phyloP scores from a whole-genome alignment of 108 stramenopile species.

The Thalassiosira profunda region DNA sequence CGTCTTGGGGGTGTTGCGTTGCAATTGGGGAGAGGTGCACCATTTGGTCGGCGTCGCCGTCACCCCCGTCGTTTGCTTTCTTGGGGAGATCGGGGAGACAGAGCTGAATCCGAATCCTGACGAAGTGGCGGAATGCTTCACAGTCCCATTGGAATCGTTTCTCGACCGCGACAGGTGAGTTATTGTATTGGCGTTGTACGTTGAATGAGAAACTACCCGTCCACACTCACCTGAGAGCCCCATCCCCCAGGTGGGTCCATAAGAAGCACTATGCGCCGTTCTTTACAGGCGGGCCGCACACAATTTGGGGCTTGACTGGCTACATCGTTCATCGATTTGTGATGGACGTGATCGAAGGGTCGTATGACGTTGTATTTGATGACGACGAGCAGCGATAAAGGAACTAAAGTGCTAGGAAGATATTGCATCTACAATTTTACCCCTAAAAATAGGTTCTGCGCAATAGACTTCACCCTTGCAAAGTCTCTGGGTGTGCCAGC shows the following conservation, averaged over 20 bases:
- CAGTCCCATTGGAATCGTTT: slow-evolving; percentile 76
- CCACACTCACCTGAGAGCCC: background rate
- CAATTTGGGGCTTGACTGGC: slow-evolving; percentile 94
- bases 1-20: slow-evolving; percentile 89
- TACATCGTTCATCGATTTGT: slow-evolving; percentile 88
- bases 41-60: slow-evolving; percentile 94
- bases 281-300: slow-evolving; percentile 90
- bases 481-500: too few relatives aligned
- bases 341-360: slow-evolving; percentile 83
- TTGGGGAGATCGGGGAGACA: slow-evolving; percentile 73
- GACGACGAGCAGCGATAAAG: background rate
- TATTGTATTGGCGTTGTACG: background rate
- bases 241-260: slow-evolving; percentile 72
- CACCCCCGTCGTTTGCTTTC: slow-evolving; percentile 91
- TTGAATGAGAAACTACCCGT: too few relatives aligned
- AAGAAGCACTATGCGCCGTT: slow-evolving; percentile 85
- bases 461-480: too few relatives aligned
- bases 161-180: slow-evolving; percentile 55
- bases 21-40: slow-evolving; percentile 92
- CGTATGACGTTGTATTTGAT: slow-evolving; percentile 50
- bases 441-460: too few relatives aligned
- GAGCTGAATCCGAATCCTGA: slow-evolving; percentile 78
- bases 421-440: too few relatives aligned
- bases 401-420: too few relatives aligned
- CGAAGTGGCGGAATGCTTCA: slow-evolving; percentile 93